These are phyloP conservation scores for Hysterium pulicare DNA, from an alignment of 2,329 filamentous ascomycete genomes.

Conservation along the genomic window DNA sequence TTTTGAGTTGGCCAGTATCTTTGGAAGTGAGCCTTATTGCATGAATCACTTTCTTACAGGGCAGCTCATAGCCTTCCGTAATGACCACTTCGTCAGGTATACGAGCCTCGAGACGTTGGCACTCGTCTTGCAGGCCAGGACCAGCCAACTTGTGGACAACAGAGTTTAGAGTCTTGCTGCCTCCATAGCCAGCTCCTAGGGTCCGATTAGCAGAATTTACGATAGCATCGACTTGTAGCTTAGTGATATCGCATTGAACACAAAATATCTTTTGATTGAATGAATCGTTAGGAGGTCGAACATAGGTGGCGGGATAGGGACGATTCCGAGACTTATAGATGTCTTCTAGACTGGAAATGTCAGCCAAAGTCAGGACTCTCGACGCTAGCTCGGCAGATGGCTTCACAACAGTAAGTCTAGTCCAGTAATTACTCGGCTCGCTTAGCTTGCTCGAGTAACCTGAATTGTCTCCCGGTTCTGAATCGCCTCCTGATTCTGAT, in stretches of 20 bases:
- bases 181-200: slow-evolving; percentile 10
- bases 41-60: slow-evolving; percentile 29
- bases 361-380: slow-evolving; percentile 11
- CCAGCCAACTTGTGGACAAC: slow-evolving; percentile 28
- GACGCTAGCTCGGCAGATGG: too few species aligned
- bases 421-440: too few species aligned
- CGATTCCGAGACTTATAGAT: slow-evolving; percentile 25
- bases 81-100: slow-evolving; percentile 20
- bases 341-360: slow-evolving; percentile 25
- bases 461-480: too few species aligned
- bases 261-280: slow-evolving; percentile 31
- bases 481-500: too few species aligned
- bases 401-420: too few species aligned
- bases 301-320: too few species aligned
- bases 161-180: slow-evolving; percentile 19
- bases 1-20: slow-evolving; percentile 22
- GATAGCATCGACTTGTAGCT: slow-evolving; percentile 33
- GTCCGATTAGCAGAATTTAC: slow-evolving; percentile 26
- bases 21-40: slow-evolving; percentile 10
- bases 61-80: slow-evolving; percentile 26
- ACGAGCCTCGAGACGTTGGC: slow-evolving; percentile 5
- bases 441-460: too few species aligned
- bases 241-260: slow-evolving; percentile 28
- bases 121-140: slow-evolving; percentile 21
- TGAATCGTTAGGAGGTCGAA: slow-evolving; percentile 23